phyloP scores from a whole-genome alignment of 1,284 basidiomycete genomes.

The Sanghuangporus baumii region DNA sequence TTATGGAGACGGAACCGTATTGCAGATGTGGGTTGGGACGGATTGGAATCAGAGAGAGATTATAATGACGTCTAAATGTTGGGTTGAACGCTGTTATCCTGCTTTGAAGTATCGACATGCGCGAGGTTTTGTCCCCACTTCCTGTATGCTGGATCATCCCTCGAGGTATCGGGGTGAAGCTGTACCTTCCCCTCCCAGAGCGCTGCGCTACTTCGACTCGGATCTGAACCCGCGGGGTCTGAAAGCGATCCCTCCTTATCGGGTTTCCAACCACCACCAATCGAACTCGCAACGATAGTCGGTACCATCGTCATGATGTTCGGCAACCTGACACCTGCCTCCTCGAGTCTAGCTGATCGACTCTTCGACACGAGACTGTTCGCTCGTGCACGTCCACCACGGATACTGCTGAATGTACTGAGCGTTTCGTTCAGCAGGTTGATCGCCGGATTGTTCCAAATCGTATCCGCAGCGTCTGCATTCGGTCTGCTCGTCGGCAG shows the following conservation, averaged over 20 bases:
- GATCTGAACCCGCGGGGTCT: conserved; percentile 72
- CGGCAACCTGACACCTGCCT: conserved; percentile 40
- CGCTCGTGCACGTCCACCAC: conserved; percentile 80
- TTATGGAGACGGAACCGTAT: background rate
- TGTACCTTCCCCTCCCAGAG: conserved; percentile 80
- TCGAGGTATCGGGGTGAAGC: conserved; percentile 78
- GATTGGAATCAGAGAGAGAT: background rate
- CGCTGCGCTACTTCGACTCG: conserved; percentile 72
- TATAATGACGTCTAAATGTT: background rate
- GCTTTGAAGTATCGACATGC: background rate
- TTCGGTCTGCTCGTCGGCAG: conserved; percentile 63
- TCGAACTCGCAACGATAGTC: conserved; percentile 76
- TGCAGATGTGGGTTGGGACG: background rate
- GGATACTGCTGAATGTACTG: conserved; percentile 70
- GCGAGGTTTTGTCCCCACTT: conserved; percentile 29
- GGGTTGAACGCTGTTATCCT: background rate
- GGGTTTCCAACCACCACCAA: conserved; percentile 76
- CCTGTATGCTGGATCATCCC: conserved; percentile 40
- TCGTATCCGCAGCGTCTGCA: conserved; percentile 38
- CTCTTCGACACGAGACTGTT: conserved; percentile 81
- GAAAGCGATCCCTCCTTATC: conserved; percentile 49
- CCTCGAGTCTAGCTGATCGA: conserved; percentile 51
- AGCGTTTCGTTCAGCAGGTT: conserved; percentile 83
- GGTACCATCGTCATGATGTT: conserved; percentile 86
- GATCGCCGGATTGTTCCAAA: conserved; percentile 60